phyloP scores from a whole-genome alignment of 2,329 filamentous ascomycete genomes.

The Neophaeococcomyces mojaviensis region DNA sequence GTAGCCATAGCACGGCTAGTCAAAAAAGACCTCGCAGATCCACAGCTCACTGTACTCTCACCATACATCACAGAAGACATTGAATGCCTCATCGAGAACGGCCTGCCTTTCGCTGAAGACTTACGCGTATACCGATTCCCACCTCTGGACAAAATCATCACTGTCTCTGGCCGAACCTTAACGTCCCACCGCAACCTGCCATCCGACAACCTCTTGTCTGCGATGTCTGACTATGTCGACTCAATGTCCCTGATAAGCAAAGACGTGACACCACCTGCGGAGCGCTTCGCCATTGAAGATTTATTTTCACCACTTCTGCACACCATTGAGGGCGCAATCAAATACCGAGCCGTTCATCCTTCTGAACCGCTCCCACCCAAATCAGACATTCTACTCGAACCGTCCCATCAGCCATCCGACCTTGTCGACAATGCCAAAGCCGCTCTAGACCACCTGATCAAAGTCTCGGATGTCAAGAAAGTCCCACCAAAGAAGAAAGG shows the following conservation, averaged over 20 bases:
- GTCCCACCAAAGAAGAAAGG: constrained; percentile 75
- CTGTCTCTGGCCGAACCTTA: constrained; percentile 72
- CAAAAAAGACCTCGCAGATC: constrained; percentile 71
- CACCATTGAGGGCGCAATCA: constrained; percentile 77
- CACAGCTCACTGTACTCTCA: constrained; percentile 67
- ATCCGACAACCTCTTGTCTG: constrained; percentile 60
- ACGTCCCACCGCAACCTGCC: constrained; percentile 80
- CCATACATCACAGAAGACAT: constrained; percentile 71
- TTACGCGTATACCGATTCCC: constrained; percentile 85
- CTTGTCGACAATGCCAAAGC: constrained; percentile 53
- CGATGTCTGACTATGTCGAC: constrained; percentile 90
- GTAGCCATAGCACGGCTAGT: constrained; percentile 84
- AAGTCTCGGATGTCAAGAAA: constrained; percentile 74
- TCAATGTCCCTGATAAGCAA: constrained; percentile 75
- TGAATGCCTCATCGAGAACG: constrained; percentile 82
- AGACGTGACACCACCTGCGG: constrained; percentile 60
- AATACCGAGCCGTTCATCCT: constrained; percentile 70
- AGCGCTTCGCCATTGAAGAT: constrained; percentile 73
- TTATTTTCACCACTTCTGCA: constrained; percentile 81
- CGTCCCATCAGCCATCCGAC: constrained; percentile 62
- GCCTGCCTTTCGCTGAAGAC: constrained; percentile 89
- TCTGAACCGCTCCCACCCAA: constrained; percentile 55
- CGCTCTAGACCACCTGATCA: constrained; percentile 56
- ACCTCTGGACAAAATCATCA: constrained; percentile 77
- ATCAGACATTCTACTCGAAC: constrained; percentile 60